Conservation (phyloP, 768 basidiomycete genomes). For the Coprinopsis strossmayeri region DNA sequence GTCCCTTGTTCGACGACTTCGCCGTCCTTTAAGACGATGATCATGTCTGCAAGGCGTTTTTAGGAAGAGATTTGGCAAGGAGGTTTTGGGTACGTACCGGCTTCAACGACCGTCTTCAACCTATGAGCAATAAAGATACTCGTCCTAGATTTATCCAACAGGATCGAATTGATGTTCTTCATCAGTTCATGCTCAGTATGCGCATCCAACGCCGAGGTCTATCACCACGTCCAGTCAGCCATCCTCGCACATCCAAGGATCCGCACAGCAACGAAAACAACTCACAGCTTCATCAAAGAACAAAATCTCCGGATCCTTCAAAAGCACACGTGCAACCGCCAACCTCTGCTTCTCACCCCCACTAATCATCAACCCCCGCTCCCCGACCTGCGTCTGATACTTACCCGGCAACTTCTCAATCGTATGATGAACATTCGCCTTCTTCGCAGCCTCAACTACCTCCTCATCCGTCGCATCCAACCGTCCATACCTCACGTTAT, state of each 20-base stretch:
- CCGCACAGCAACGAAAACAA: slow-evolving; percentile 13
- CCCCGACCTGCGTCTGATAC: slow-evolving; percentile 89
- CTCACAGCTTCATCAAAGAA: slow-evolving; percentile 98
- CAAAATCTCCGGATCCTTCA: slow-evolving; percentile 93
- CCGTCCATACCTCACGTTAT: slow-evolving; percentile 91
- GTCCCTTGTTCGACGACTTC: slow-evolving; percentile 89
- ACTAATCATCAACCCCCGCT: slow-evolving; percentile 95
- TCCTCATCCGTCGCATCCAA: slow-evolving; percentile 86
- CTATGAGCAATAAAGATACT: slow-evolving; percentile 97
- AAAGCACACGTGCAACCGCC: slow-evolving; percentile 85
- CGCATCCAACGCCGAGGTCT: slow-evolving; percentile 95
- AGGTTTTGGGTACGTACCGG: slow-evolving; percentile 44
- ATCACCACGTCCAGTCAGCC: neutral
- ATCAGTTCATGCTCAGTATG: slow-evolving; percentile 94
- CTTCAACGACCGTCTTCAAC: slow-evolving; percentile 82
- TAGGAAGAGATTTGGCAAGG: too few species aligned
- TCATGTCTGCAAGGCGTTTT: slow-evolving; percentile 54
- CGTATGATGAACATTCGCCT: slow-evolving; percentile 83
- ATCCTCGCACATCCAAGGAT: neutral
- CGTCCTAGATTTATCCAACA: slow-evolving; percentile 76
- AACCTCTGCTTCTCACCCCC: slow-evolving; percentile 98
- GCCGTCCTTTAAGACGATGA: slow-evolving; percentile 92
- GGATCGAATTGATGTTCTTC: slow-evolving; percentile 80
- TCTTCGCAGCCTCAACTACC: slow-evolving; percentile 74
- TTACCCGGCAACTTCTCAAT: slow-evolving; percentile 78